Base-by-base conservation (phyloP, 2,329 filamentous ascomycete species). In the Sphaceloma murrayae region DNA sequence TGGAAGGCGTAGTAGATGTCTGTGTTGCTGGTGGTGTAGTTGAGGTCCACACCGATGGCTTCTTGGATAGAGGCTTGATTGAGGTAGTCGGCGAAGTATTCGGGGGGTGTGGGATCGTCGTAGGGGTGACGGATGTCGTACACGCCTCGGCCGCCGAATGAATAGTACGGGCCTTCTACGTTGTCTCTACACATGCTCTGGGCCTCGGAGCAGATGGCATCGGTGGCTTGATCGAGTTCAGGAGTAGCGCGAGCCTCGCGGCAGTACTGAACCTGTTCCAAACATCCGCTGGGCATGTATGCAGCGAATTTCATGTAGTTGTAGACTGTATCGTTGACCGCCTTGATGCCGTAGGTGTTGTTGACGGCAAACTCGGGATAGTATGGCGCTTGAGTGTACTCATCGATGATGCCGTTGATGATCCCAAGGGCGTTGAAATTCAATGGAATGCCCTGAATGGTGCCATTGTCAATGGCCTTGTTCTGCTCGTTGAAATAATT, bases 401-500 rank as follows among this genome's bases (percentile, higher is more conserved):
- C 68, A 17, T 72, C 69, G 52, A 77, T 71, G 52, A 77, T 73
- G 3, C 71, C 73, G 49, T 77, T 76, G 27, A 71, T 70, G 19
- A 76, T 69, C 2, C 73, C 72, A 1, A 74, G 44, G 68, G 66
- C 50, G 36, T 56, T 73, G 69, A 18, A 73, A 42, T 73, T 67
- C 3, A 78, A 64, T 11, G 42, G 34, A 21, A 46, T 44, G 13
- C 54, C 54, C 24, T 46, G 30, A 19, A 46, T 43, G 2, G 62
- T 60, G 18, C 59, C 60, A 46, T 63, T 62, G 39, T 57, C 54
- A 46, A 79, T 77, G 14, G 59, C 59, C 10, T 67, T 63, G 49
- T 80, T 80, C 54, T 78, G 71, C n/a, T 67, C 57, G 47, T 75
- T 60, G 52, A 79, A 73, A 53, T 74, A 74, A 7, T 65, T 60